phyloP scores from a whole-genome alignment of 441 rosid genomes.

The Isatis lusitanica region DNA sequence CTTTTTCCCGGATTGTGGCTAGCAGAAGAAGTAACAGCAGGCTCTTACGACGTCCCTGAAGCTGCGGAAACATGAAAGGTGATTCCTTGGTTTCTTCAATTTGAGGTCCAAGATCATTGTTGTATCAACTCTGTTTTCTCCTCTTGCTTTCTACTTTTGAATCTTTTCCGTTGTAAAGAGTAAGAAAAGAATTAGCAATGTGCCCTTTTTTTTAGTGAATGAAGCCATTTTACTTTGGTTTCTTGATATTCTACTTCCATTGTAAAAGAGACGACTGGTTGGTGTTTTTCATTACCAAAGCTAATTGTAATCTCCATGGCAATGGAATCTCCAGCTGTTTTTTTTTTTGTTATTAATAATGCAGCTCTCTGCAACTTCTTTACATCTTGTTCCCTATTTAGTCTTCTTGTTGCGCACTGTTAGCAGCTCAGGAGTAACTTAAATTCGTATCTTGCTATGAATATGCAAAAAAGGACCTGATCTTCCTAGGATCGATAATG shows the following conservation, averaged over 20 bases:
- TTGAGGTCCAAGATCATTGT: slow-evolving; percentile 16
- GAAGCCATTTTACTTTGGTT: slow-evolving; percentile 30
- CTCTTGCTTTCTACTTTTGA: not conserved
- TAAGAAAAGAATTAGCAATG: slow-evolving; percentile 31
- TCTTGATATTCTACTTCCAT: slow-evolving; percentile 16
- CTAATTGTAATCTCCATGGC: slow-evolving; percentile 39
- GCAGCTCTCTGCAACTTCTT: slow-evolving; percentile 30
- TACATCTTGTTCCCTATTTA: slow-evolving; percentile 14
- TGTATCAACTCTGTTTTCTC: slow-evolving; percentile 32
- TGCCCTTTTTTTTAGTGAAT: slow-evolving; percentile 28
- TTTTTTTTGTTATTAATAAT: slow-evolving; percentile 21
- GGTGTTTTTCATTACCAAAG: slow-evolving; percentile 33
- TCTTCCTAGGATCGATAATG: not conserved
- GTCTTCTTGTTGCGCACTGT: slow-evolving; percentile 8
- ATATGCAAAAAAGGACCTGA: not conserved
- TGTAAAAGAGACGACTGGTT: slow-evolving; percentile 33
- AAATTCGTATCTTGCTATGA: not conserved
- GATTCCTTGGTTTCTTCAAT: not conserved
- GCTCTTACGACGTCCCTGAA: slow-evolving; percentile 53
- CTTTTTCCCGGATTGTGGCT: slow-evolving; percentile 65
- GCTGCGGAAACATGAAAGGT: slow-evolving; percentile 45
- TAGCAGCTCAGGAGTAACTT: slow-evolving; percentile 6
- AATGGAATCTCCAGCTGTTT: slow-evolving; percentile 34
- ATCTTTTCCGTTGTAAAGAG: slow-evolving; percentile 31
- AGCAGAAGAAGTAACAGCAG: slow-evolving; percentile 51